Conservation (phyloP, 1,139 yeast genomes). For the Geotrichum armillariae region DNA sequence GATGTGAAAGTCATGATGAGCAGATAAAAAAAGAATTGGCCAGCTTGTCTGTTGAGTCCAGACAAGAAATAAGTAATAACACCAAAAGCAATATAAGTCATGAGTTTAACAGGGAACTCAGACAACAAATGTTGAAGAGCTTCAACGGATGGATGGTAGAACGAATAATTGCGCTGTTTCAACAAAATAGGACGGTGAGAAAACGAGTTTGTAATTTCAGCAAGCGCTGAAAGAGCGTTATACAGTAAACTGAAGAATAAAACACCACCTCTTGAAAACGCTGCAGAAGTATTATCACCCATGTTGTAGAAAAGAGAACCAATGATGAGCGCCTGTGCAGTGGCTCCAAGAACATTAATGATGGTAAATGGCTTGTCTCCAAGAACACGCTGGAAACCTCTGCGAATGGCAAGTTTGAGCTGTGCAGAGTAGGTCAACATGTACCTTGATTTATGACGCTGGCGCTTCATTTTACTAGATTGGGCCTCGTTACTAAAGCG, state of each 20-base stretch:
- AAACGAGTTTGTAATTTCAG: slow-evolving; percentile 45
- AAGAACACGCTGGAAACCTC: slow-evolving; percentile 55
- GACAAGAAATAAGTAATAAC: slow-evolving; percentile 44
- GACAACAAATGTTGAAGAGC: slow-evolving; percentile 42
- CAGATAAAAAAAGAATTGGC: slow-evolving; percentile 43
- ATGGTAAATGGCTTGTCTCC: slow-evolving; percentile 55
- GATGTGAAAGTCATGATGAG: slow-evolving; percentile 41
- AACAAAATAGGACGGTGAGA: slow-evolving; percentile 43
- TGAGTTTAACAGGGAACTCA: slow-evolving; percentile 40
- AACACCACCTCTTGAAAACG: slow-evolving; percentile 52
- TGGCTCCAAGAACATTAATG: slow-evolving; percentile 49
- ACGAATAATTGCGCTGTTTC: slow-evolving; percentile 47
- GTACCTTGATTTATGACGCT: slow-evolving; percentile 37
- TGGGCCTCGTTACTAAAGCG: slow-evolving; percentile 18
- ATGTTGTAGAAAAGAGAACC: slow-evolving; percentile 58
- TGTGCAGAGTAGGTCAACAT: slow-evolving; percentile 41
- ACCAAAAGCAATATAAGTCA: slow-evolving; percentile 38
- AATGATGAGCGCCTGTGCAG: slow-evolving; percentile 51
- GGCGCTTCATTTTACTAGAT: slow-evolving; percentile 36
- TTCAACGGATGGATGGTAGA: slow-evolving; percentile 48
- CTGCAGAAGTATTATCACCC: slow-evolving; percentile 48
- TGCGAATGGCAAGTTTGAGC: slow-evolving; percentile 38
- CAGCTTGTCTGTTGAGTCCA: slow-evolving; percentile 42
- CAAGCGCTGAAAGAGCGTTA: slow-evolving; percentile 45
- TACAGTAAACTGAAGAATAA: slow-evolving; percentile 46